Conservation (phyloP, 345 rosid genomes). For the Sisymbrium altissimum region DNA sequence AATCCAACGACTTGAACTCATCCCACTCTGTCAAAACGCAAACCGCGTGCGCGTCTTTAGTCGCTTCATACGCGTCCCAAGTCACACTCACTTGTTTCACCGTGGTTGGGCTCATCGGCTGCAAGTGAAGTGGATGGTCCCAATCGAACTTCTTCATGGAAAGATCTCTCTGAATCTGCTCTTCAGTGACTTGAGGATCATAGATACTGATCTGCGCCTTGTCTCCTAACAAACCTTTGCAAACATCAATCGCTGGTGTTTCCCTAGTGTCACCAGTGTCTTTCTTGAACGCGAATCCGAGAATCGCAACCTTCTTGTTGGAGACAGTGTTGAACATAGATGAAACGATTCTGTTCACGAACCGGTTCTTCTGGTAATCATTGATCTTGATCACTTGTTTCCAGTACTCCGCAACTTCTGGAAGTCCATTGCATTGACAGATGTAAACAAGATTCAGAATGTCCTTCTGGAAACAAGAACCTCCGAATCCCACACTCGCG, state of each 20-base stretch:
- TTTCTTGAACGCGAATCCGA: constrained; percentile 90
- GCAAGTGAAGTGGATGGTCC: constrained; percentile 93
- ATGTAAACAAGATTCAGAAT: constrained; percentile 85
- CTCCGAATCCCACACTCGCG: constrained; percentile 79
- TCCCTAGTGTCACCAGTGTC: constrained; percentile 92
- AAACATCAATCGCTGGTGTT: constrained; percentile 90
- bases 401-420: constrained; percentile 94
- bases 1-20: constrained; percentile 79
- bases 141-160: constrained; percentile 89
- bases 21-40: constrained; percentile 94
- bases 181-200: constrained; percentile 84
- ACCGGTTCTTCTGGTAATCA: constrained; percentile 81
- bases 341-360: constrained; percentile 78
- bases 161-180: constrained; percentile 89
- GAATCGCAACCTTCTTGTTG: constrained; percentile 72
- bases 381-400: constrained; percentile 93
- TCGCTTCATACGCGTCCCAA: constrained; percentile 87
- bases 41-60: constrained; percentile 75
- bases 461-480: constrained; percentile 90
- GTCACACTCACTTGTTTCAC: constrained; percentile 74
- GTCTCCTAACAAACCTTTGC: constrained; percentile 92
- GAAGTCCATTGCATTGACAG: constrained; percentile 90
- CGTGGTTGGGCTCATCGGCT: constrained; percentile 81
- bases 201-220: constrained; percentile 77
- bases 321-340: constrained; percentile 92